These are phyloP conservation scores for Malus asiatica DNA, from an alignment of 306 rosid genomes.

Conservation along the genomic window DNA sequence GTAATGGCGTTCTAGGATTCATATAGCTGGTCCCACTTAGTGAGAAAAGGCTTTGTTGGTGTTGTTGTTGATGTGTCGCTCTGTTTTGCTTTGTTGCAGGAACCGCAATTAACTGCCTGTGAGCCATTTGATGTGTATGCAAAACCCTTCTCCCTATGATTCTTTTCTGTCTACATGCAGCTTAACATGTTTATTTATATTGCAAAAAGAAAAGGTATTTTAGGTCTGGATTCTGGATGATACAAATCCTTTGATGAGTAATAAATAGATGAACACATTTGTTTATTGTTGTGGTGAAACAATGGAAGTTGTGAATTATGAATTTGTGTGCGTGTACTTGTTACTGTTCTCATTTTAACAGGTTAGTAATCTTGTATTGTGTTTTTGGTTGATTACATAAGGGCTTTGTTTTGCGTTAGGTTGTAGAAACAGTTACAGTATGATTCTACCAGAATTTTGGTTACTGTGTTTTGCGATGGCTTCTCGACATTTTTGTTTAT, in stretches of 20 bases:
- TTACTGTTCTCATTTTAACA: neutral
- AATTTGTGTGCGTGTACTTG: neutral
- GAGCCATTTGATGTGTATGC: constrained; percentile 72
- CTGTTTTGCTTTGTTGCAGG: constrained; percentile 47
- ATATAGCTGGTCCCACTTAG: too few species aligned
- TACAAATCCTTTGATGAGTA: neutral
- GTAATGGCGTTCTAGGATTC: too few species aligned
- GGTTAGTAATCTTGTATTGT: neutral
- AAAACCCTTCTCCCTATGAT: constrained; percentile 67
- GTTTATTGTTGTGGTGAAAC: neutral
- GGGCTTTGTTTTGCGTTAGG: neutral
- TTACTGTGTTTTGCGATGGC: too few species aligned
- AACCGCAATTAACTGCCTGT: constrained; percentile 78
- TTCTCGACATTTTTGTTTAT: too few species aligned
- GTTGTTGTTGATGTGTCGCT: neutral
- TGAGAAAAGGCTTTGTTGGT: too few species aligned
- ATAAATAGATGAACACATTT: neutral
- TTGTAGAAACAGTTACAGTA: neutral
- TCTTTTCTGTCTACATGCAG: neutral
- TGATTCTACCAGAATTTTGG: neutral
- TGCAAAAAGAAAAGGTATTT: neutral
- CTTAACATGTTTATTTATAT: neutral
- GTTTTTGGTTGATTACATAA: neutral
- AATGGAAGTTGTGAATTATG: neutral
- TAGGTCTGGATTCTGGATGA: neutral